These are phyloP conservation scores for Peniophora sp. DNA, from an alignment of 1,284 basidiomycete genomes.

Conservation along the genomic window DNA sequence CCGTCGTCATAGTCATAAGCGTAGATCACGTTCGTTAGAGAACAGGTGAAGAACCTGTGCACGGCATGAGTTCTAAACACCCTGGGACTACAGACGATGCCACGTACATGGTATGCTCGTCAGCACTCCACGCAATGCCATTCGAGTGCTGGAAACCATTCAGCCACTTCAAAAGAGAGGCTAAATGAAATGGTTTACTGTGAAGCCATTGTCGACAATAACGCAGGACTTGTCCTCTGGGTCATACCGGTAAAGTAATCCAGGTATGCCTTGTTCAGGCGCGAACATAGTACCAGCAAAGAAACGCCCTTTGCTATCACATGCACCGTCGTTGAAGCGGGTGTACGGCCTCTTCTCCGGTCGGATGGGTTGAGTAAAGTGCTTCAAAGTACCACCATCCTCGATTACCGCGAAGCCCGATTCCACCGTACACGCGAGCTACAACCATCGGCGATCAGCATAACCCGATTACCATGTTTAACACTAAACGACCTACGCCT, in stretches of 20 bases:
- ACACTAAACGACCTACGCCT: conserved; percentile 30
- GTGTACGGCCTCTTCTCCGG: conserved; percentile 31
- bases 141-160: conserved; percentile 43
- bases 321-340: conserved; percentile 66
- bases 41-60: conserved; percentile 62
- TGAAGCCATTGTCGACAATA: conserved; percentile 57
- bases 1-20: conserved; percentile 59
- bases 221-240: conserved; percentile 35
- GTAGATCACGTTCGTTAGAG: conserved; percentile 52
- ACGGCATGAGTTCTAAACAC: background rate
- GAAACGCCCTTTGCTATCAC: conserved; percentile 55
- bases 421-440: conserved; percentile 51
- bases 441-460: conserved; percentile 1
- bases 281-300: conserved; percentile 56
- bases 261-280: conserved; percentile 39
- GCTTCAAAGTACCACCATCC: conserved; percentile 30
- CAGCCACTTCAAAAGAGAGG: background rate
- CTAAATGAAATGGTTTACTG: conserved; percentile 28
- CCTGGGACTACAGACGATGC: conserved; percentile 1
- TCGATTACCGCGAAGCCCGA: conserved; percentile 47
- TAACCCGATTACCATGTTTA: no score
- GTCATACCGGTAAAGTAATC: conserved; percentile 54
- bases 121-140: conserved; percentile 56
- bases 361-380: conserved; percentile 42
- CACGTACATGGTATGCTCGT: conserved; percentile 49